Evolutionary conservation across 1,139 yeast species (phyloP), one percentile per base, ranked within the genome.

Genomic region (Citeromyces siamensis): DNA sequence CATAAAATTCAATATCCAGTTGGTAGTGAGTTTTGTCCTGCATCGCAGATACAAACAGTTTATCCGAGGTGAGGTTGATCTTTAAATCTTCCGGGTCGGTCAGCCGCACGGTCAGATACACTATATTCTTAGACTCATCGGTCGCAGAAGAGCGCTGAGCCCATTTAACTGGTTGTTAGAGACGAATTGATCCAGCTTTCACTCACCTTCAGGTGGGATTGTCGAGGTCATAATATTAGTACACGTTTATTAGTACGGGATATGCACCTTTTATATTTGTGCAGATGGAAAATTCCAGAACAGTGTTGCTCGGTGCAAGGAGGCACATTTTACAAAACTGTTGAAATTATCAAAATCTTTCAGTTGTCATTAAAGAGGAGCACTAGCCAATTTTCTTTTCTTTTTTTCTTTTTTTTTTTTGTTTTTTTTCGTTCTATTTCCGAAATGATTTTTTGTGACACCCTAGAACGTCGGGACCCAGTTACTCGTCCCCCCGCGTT

Each of bases 131-230:
- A 32, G 73, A 65, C 12, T 72, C 71, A 29, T 78, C 94, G 5
- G 66, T 60, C 16, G 68, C 78, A 52, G 68, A 75, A 37, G 95
- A 85, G 61, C 98, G 83, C 64, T 90, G 98, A 17, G 98, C 97
- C 98, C 98, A 90, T 55, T 72, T 66, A 37, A 85, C 93, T 70
- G 35, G 17, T 14, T 21, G 19, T 31, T n/a, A 21, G 16, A 10
- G 18, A 4, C 12, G 14, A 5, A 19, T 20, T 16, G 33, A 36
- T n/a, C 19, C 19, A 4, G 4, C 5, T 8, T 9, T 9, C 27
- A 54, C 63, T 35, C 47, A 60, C 66, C 61, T 56, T 61, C 65
- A 39, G 66, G 65, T 34, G 57, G 44, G 43, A 53, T 44, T 21
- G 46, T 35, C 22, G 59, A 37, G 58, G 53, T 54, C 12, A 3